phyloP scores from a whole-genome alignment of 345 rosid genomes.

The Syzygium grande region DNA sequence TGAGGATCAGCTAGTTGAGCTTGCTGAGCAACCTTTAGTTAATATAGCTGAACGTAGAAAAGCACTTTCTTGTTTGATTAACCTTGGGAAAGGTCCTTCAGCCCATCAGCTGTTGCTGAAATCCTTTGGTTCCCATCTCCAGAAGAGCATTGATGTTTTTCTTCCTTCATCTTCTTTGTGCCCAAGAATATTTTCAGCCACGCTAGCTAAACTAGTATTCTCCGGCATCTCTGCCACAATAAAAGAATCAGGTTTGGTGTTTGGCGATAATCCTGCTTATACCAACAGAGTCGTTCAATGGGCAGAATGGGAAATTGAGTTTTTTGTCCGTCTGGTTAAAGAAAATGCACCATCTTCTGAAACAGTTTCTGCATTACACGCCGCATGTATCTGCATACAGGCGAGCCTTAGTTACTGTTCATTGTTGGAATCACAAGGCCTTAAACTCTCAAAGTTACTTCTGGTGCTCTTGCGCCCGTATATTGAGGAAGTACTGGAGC shows the following conservation, averaged over 20 bases:
- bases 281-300: conserved; percentile 85
- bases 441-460: conserved; percentile 74
- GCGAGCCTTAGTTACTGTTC: conserved; percentile 72
- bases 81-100: conserved; percentile 76
- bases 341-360: conserved; percentile 79
- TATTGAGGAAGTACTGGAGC: conserved; percentile 87
- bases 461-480: conserved; percentile 79
- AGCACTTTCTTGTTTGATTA: conserved; percentile 52
- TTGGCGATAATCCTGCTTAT: conserved; percentile 82
- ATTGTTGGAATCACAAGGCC: conserved; percentile 76
- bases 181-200: conserved; percentile 70
- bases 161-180: conserved; percentile 71
- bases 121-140: conserved; percentile 43
- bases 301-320: conserved; percentile 96
- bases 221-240: conserved; percentile 55
- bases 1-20: conserved; percentile 64
- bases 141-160: conserved; percentile 49
- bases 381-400: conserved; percentile 69
- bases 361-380: conserved; percentile 63
- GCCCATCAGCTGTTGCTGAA: conserved; percentile 76
- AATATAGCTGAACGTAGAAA: conserved; percentile 43
- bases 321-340: conserved; percentile 69
- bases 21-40: conserved; percentile 57
- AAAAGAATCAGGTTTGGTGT: conserved; percentile 64
- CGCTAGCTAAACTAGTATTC: conserved; percentile 69